A percentile compares a stretch with the other conserved stretches of the same genome.
Evolutionary conservation across 1,139 yeast genomes (phyloP).

Genomic region (Pichia sp.): DNA sequence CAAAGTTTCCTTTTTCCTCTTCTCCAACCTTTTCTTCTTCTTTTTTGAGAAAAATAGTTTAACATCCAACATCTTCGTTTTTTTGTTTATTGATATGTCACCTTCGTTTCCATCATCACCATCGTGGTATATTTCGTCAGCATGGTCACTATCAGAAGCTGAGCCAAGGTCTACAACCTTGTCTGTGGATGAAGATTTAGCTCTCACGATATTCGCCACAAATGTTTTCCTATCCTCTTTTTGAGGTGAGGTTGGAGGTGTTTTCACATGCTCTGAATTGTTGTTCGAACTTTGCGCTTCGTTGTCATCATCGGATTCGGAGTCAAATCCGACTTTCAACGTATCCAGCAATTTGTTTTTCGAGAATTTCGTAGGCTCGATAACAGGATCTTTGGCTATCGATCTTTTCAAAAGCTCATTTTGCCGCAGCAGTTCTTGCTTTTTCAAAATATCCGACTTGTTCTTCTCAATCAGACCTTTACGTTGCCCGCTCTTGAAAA

Average conservation of each 20-base stretch:
- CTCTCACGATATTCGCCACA: neutral
- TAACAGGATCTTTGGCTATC: conserved; percentile 17
- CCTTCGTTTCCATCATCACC: conserved; percentile 1
- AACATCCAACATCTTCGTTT: conserved; percentile 12
- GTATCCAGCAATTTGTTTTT: conserved; percentile 22
- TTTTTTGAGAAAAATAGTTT: conserved; percentile 13
- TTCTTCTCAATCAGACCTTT: conserved; percentile 8
- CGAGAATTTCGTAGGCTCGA: conserved; percentile 23
- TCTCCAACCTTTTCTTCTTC: conserved; percentile 3
- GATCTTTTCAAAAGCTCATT: conserved; percentile 26
- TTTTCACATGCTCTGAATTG: neutral
- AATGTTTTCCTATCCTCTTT: neutral
- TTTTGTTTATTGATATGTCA: conserved; percentile 2
- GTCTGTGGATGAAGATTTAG: neutral
- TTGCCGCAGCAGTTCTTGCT: conserved; percentile 22
- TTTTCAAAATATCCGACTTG: conserved; percentile 11
- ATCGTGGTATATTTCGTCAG: conserved; percentile 1
- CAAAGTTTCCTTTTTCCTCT: conserved; percentile 4
- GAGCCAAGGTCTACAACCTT: conserved; percentile 7
- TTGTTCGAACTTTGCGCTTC: conserved; percentile 6
- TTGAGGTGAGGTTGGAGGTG: conserved; percentile 4
- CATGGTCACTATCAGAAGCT: conserved; percentile 6
- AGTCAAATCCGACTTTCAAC: conserved; percentile 18
- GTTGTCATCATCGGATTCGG: conserved; percentile 24
- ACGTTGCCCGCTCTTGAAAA: conserved; percentile 1